Base-by-base conservation (phyloP, 2,329 filamentous ascomycete genomes). In the Phyllosticta capitalensis region DNA sequence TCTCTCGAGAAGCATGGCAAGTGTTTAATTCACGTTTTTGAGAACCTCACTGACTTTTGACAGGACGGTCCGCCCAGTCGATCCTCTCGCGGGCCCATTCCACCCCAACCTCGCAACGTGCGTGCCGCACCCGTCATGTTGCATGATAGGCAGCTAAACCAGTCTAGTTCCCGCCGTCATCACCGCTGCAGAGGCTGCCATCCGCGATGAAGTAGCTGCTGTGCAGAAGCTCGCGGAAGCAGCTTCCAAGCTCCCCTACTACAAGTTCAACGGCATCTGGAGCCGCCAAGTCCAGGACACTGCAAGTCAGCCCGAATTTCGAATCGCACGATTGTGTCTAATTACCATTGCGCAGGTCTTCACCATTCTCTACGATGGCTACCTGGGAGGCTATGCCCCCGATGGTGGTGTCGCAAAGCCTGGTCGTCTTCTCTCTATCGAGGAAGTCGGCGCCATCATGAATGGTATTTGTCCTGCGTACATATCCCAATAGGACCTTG, bases 181-280 rank as follows among this genome's bases (percentile, higher is more conserved):
- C 51, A 77, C 81, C 10, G 82, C 88, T 65, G 86, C 90, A 1
- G 83, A 90, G 62, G 75, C 78, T 62, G 82, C 83, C 60, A 88
- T 97, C 70, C 78, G 82, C 63, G 82, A 88, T 38, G 85, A 95
- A 72, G 81, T 89, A 59, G 78, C 83, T 54, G 87, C 86, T 52
- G 81, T 96, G 52, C 76, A 78, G 60, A 84, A 86, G 65, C 83
- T 99, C 52, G 82, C 84, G 62, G 75, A 80, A 58, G 82, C 89
- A 58, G 90, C 92, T 1, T 92, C 90, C 24, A 82, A 89, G 71
- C 87, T 95, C 68, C 92, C 94, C 0, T 99, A 97, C 79, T 99
- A 97, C 84, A 96, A 96, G 82, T 96, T 95, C 78, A 96, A 96
- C 74, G 78, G 80, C 60, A 84, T 90, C 71, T 99, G 94, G 94